phyloP scores from a whole-genome alignment of 192 early-diverging fungal genomes.

The Coemansia sp. region DNA sequence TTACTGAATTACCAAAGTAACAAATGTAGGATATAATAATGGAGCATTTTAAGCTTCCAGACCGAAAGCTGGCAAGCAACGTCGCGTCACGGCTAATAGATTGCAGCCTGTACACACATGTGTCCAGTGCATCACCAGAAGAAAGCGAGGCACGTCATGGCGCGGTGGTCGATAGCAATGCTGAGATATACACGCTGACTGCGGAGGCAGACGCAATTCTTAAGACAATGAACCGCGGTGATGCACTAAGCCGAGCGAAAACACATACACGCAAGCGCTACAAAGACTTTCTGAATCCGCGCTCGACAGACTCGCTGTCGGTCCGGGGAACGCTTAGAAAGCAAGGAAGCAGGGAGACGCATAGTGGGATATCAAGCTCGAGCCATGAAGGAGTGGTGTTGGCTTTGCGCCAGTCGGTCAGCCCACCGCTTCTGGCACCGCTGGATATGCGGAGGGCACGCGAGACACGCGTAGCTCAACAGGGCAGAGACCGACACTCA shows the following conservation, averaged over 20 bases:
- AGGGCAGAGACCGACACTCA: slow-evolving; percentile 8
- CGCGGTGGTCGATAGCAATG: slow-evolving; percentile 49
- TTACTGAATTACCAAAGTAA: neutral
- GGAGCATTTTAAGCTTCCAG: slow-evolving; percentile 49
- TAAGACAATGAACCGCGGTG: slow-evolving; percentile 29
- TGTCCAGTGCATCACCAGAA: slow-evolving; percentile 34
- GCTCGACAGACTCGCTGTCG: slow-evolving; percentile 15
- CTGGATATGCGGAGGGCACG: slow-evolving; percentile 24
- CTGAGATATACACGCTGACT: slow-evolving; percentile 53
- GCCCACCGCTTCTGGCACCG: slow-evolving; percentile 26
- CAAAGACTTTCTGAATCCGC: slow-evolving; percentile 35
- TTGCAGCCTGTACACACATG: slow-evolving; percentile 53
- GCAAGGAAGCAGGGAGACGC: slow-evolving; percentile 6
- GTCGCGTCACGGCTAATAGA: slow-evolving; percentile 48
- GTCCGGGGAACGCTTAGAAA: slow-evolving; percentile 1
- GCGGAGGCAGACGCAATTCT: slow-evolving; percentile 26
- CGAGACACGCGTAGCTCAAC: neutral
- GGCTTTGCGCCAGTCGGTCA: neutral
- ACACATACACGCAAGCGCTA: slow-evolving; percentile 46
- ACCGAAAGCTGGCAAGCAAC: slow-evolving; percentile 45
- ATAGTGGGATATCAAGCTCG: slow-evolving; percentile 3
- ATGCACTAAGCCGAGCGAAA: slow-evolving; percentile 34
- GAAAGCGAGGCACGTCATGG: neutral
- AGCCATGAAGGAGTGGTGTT: neutral
- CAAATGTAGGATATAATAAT: slow-evolving; percentile 51